These are phyloP conservation scores for Neopestalotiopsis clavispora DNA, from an alignment of 2,329 filamentous ascomycete species.

Conservation along the genomic window DNA sequence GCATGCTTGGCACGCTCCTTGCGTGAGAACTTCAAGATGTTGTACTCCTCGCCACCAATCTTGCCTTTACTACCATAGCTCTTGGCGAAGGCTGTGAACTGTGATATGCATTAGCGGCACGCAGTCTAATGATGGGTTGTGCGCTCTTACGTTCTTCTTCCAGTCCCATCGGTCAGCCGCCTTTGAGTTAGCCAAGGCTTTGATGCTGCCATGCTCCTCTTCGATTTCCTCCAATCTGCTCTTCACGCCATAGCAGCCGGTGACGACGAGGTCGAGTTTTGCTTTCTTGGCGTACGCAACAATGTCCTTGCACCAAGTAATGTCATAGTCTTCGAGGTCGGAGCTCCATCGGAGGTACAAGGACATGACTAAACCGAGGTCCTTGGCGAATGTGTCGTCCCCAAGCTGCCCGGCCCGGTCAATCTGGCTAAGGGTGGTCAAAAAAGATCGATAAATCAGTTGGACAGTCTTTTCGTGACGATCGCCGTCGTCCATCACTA, in stretches of 20 bases:
- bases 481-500: constrained; percentile 22
- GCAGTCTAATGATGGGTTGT: neutral
- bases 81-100: constrained; percentile 27
- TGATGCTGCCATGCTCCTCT: constrained; percentile 18
- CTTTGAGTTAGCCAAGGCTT: constrained; percentile 21
- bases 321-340: constrained; percentile 18
- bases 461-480: constrained; percentile 20
- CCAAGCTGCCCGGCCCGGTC: constrained; percentile 25
- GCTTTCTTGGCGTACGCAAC: constrained; percentile 29
- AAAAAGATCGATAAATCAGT: constrained; percentile 25
- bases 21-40: constrained; percentile 28
- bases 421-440: constrained; percentile 27
- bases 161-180: constrained; percentile 28
- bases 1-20: constrained; percentile 25
- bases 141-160: constrained; percentile 26
- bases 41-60: constrained; percentile 25
- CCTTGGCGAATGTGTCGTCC: constrained; percentile 27
- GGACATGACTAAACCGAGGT: constrained; percentile 26
- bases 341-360: constrained; percentile 26
- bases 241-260: constrained; percentile 22
- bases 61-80: constrained; percentile 18
- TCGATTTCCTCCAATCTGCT: neutral
- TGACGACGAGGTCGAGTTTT: constrained; percentile 25
- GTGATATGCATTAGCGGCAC: neutral
- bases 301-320: constrained; percentile 22